These are phyloP conservation scores for Trichoderma guizhouense DNA, from an alignment of 2,329 filamentous ascomycete genomes.

Conservation along the genomic window DNA sequence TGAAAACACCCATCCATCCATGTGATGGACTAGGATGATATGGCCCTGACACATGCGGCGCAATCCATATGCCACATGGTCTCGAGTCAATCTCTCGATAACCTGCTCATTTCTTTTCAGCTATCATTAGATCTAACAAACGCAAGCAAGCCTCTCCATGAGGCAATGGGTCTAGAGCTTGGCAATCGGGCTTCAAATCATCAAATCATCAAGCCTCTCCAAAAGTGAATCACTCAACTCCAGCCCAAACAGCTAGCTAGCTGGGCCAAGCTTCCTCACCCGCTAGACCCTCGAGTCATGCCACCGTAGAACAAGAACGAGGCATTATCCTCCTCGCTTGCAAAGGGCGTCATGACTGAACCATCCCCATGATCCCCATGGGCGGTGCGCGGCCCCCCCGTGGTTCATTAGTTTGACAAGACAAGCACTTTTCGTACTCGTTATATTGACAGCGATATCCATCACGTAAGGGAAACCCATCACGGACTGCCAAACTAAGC, in stretches of 20 bases:
- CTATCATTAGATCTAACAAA: background rate
- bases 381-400: background rate
- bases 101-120: background rate
- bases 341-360: background rate
- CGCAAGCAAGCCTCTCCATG: conserved; percentile 12
- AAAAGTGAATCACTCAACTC: background rate
- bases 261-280: background rate
- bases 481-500: background rate
- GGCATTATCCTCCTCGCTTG: background rate
- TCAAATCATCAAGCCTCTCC: background rate
- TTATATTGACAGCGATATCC: background rate
- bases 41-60: background rate
- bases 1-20: background rate
- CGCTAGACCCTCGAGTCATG: conserved; percentile 3
- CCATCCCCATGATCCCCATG: background rate
- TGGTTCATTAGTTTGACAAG: background rate
- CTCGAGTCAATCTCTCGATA: background rate
- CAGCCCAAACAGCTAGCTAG: background rate
- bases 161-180: conserved; percentile 3
- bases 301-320: background rate
- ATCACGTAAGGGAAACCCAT: conserved; percentile 15
- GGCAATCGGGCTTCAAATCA: background rate
- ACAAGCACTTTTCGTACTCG: background rate
- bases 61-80: background rate
- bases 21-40: background rate